Evolutionary conservation across 1,139 yeast species (phyloP), one percentile per base, ranked within the genome.

Genomic region (Geotrichum restrictum): DNA sequence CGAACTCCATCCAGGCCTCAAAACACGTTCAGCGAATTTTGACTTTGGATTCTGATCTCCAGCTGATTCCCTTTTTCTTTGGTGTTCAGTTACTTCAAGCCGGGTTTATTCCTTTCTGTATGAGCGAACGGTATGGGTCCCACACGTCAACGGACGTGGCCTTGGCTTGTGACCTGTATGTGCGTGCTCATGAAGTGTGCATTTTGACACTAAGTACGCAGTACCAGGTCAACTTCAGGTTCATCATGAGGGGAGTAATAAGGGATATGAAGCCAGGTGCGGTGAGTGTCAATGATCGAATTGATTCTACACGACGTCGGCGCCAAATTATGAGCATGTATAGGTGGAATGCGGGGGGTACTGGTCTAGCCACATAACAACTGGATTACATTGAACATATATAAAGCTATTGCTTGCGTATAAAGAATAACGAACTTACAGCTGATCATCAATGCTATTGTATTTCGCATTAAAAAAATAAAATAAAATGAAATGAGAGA

Each of bases 111-210:
- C 61, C 64, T 52, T 58, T 65, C 54, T 56, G 62, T 58, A 49
- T 62, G 57, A 57, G 60, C 39, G 70, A 67, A 42, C 60, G 65
- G 32, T 63, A 63, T 18, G 70, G 64, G 38, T 58, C 62, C 4
- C 63, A 64, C 33, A 66, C 67, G 6, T 61, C 66, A 22, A 63
- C 62, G 22, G 69, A 65, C 33, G 66, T 67, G 29, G 61, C 65
- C 8, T 64, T 62, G 36, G 69, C 69, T 1, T 64, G 69, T 49
- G 69, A 67, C 51, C 58, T 62, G 4, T 60, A 65, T 39, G 66
- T 66, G 3, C 61, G 69, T 6, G 70, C 70, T 4, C 70, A 66
- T 46, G 70, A 66, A 49, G 69, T 64, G 18, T 64, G 69, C 46
- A 64, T 66, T 45, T 67, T 63, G 21, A 67, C 69, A 2, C 58